Evolutionary conservation across 768 basidiomycete species (phyloP), one percentile per base, ranked within the genome.

Genomic region (Floccularia luteovirens): DNA sequence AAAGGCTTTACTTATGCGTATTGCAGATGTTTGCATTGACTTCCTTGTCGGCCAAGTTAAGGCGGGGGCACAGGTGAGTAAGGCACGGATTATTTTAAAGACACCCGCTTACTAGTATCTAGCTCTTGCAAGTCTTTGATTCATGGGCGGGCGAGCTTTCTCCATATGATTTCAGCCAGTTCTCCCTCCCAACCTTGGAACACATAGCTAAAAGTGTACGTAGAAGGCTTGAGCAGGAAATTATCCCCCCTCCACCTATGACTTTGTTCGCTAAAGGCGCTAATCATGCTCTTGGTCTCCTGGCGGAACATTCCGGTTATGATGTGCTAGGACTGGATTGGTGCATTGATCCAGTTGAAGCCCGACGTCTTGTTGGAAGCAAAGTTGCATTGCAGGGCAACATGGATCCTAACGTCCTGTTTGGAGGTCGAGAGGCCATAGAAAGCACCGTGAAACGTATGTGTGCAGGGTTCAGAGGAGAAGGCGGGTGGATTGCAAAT

Each of bases 51-150:
- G 90, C 2, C 94, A 99, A 60, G 86, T 90, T 16, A 79, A 81
- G 47, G 94, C 96, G 1, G 96, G 96, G 12, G 96, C 96, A 34
- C 96, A 99, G 79, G 94, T 90, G 53, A 40, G 70, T 37, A 7
- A 20, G 24, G 35, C 21, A 35, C 14, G 12, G 5, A 24, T 21
- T 13, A 24, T 27, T 16, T 13, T 25, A 13, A 27, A 28, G 38
- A 31, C 37, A 10, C 14, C 20, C 16, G 33, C 24, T 42, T 31
- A 20, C 38, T 24, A n/a, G 10, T 39, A 39, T 33, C 13, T 50
- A 99, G 93, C 69, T 96, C 33, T 70, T 98, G 4, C 96, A 99
- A 76, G 74, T 99, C 10, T 99, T 99, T 53, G 96, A 99, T 61
- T 97, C 96, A 1, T 90, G 87, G 77, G 96, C 89, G 6, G 87